Conservation (phyloP, 352 stramenopile genomes). For the Pythium angustatum region DNA sequence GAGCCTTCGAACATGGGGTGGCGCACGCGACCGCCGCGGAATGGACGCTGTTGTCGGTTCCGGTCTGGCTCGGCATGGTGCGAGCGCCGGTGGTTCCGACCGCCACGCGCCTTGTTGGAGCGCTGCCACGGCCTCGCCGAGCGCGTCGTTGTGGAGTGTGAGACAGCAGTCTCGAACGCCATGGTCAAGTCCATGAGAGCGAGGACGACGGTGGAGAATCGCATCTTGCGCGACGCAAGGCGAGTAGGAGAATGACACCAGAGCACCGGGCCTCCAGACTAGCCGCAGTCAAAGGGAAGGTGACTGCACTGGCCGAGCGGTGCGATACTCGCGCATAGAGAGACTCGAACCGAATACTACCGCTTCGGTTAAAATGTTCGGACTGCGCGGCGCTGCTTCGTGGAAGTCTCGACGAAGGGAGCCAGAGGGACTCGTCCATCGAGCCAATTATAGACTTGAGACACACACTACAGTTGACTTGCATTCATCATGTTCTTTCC, state of each 20-base stretch:
- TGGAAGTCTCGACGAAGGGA: background rate
- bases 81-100: background rate
- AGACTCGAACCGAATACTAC: too few relatives aligned
- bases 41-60: constrained; percentile 16
- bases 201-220: background rate
- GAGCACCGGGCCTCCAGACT: too few relatives aligned
- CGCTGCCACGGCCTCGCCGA: background rate
- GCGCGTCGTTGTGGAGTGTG: too few relatives aligned
- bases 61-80: constrained; percentile 11
- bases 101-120: background rate
- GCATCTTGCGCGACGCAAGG: too few relatives aligned
- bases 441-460: background rate
- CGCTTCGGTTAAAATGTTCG: too few relatives aligned
- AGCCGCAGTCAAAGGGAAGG: too few relatives aligned
- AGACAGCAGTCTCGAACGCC: background rate
- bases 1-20: constrained; percentile 33
- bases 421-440: background rate
- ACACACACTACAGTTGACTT: background rate
- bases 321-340: too few relatives aligned
- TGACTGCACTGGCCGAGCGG: too few relatives aligned
- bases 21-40: constrained; percentile 31
- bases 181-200: background rate
- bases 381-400: background rate
- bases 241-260: too few relatives aligned
- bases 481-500: constrained; percentile 7